Conservation (phyloP, 1,139 yeast species). For the Ogataea hybrid region DNA sequence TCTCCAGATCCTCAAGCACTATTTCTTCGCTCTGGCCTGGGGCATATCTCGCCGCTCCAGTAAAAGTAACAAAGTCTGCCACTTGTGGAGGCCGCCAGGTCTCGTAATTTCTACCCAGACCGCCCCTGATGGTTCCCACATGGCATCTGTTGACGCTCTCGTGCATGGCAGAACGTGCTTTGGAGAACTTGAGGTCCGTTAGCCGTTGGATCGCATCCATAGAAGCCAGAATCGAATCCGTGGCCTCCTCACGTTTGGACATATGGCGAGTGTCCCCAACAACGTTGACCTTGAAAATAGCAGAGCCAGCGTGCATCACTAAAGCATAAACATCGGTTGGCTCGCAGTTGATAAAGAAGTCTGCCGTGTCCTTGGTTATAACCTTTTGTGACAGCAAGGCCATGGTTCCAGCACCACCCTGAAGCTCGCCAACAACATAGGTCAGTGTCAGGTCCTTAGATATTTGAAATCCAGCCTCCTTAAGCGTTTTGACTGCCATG, state of each 20-base stretch:
- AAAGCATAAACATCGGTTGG: slow-evolving; percentile 25
- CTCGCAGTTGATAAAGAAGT: slow-evolving; percentile 24
- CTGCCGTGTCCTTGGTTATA: slow-evolving; percentile 20
- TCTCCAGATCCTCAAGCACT: slow-evolving; percentile 26
- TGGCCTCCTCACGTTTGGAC: slow-evolving; percentile 26
- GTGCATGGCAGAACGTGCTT: slow-evolving; percentile 16
- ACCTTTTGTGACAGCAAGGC: slow-evolving; percentile 17
- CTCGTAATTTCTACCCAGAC: slow-evolving; percentile 22
- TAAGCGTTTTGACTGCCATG: slow-evolving; percentile 32
- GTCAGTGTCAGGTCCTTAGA: slow-evolving; percentile 23
- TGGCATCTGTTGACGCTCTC: slow-evolving; percentile 23
- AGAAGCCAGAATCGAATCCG: slow-evolving; percentile 24
- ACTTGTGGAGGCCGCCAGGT: slow-evolving; percentile 34
- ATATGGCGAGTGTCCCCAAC: slow-evolving; percentile 26
- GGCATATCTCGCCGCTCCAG: slow-evolving; percentile 32
- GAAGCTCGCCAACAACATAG: slow-evolving; percentile 24
- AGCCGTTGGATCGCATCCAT: slow-evolving; percentile 21
- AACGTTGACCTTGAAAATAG: slow-evolving; percentile 20
- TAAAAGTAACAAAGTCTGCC: slow-evolving; percentile 31
- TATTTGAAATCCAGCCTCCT: slow-evolving; percentile 24
- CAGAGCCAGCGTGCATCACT: slow-evolving; percentile 27
- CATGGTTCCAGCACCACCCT: slow-evolving; percentile 25
- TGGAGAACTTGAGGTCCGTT: slow-evolving; percentile 20
- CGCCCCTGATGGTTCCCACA: slow-evolving; percentile 24
- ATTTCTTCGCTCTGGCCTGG: slow-evolving; percentile 30